A percentile compares a stretch with the other conserved stretches of the same genome.
Conservation (phyloP, 768 basidiomycete species). For the Tylopilus sp. region DNA sequence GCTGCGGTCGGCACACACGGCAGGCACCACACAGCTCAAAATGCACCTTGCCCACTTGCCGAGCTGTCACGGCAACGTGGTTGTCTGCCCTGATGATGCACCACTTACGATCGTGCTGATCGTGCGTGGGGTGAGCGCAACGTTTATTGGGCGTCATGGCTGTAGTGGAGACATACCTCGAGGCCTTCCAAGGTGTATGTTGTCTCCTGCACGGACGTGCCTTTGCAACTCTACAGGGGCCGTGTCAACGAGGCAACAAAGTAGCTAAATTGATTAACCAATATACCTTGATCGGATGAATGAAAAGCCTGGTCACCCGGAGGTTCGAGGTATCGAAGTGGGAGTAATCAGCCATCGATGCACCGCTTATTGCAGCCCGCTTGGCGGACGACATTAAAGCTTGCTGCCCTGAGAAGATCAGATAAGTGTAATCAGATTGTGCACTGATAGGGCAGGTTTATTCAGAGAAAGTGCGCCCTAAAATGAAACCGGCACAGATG, state of each 20-base stretch:
- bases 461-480: neutral
- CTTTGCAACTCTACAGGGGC: conserved; percentile 69
- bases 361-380: neutral
- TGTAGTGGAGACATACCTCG: conserved; percentile 43
- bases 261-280: neutral
- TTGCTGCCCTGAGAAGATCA: conserved; percentile 6
- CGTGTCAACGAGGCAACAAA: neutral
- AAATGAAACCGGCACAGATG: neutral
- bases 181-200: conserved; percentile 61
- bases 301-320: conserved; percentile 51
- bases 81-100: conserved; percentile 59
- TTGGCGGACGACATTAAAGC: neutral
- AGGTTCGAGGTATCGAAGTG: conserved; percentile 32
- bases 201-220: conserved; percentile 54
- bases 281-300: conserved; percentile 70
- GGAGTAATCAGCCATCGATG: conserved; percentile 7
- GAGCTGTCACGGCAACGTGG: conserved; percentile 60
- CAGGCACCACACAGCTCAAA: neutral
- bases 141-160: neutral
- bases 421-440: conserved; percentile 15
- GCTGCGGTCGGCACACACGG: neutral
- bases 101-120: conserved; percentile 71
- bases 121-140: neutral
- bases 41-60: conserved; percentile 55
- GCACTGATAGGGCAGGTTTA: neutral